These are phyloP conservation scores for Fusarium compactum DNA, from an alignment of 2,329 filamentous ascomycete species.

Conservation along the genomic window DNA sequence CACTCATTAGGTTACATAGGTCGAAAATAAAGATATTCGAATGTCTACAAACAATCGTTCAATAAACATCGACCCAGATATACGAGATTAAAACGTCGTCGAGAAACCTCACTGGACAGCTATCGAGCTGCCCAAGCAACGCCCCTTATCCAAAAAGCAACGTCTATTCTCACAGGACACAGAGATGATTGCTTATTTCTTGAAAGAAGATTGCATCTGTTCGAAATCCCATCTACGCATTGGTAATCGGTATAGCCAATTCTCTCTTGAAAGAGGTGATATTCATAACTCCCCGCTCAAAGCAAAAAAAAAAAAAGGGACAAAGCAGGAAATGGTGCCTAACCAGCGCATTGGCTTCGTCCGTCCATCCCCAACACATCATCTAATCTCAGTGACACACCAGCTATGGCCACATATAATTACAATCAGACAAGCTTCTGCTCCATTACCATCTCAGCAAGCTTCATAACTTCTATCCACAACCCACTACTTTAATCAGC, in stretches of 20 bases:
- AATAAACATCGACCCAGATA: slow-evolving; percentile 9
- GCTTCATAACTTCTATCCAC: slow-evolving; percentile 3
- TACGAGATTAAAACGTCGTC: neutral
- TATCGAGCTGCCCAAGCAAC: slow-evolving; percentile 4
- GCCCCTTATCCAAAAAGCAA: slow-evolving; percentile 11
- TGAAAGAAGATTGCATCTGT: neutral
- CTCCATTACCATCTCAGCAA: slow-evolving; percentile 1
- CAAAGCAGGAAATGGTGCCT: slow-evolving; percentile 18
- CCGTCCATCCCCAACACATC: slow-evolving; percentile 8
- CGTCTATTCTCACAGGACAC: neutral
- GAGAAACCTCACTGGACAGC: slow-evolving; percentile 1
- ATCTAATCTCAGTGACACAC: slow-evolving; percentile 18
- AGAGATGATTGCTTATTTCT: neutral
- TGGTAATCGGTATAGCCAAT: slow-evolving; percentile 3
- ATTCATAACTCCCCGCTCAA: slow-evolving; percentile 36
- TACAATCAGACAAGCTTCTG: neutral
- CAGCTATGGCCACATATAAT: slow-evolving; percentile 18
- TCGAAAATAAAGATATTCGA: neutral
- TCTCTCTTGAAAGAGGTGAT: slow-evolving; percentile 18
- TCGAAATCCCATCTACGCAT: neutral
- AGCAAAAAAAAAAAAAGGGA: slow-evolving; percentile 26
- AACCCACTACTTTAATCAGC: slow-evolving; percentile 50
- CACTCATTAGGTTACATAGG: slow-evolving; percentile 11
- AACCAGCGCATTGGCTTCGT: slow-evolving; percentile 46
- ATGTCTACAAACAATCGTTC: slow-evolving; percentile 16